Percentiles rank a stretch among this genome's conserved stretches.
Evolutionary conservation across 2,329 filamentous ascomycete genomes (phyloP).

Genomic region (Fusarium liriodendri): DNA sequence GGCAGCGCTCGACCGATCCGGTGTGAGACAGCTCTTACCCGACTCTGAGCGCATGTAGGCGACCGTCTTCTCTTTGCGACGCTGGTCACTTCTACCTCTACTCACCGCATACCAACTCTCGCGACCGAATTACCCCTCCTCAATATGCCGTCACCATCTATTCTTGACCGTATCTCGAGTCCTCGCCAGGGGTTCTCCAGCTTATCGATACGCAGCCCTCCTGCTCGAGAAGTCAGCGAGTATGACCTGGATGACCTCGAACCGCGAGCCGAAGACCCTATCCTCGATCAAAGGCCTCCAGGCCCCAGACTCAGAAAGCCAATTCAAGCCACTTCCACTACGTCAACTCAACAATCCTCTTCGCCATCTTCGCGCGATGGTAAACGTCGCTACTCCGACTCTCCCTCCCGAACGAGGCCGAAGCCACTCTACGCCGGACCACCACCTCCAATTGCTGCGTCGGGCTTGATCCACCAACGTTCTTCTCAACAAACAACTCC

Average conservation of each 20-base stretch:
- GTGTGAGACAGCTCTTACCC: constrained; percentile 14
- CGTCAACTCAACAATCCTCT: constrained; percentile 22
- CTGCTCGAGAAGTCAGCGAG: constrained; percentile 45
- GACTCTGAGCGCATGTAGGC: constrained; percentile 19
- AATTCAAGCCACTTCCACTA: constrained; percentile 6
- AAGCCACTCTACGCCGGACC: constrained; percentile 59
- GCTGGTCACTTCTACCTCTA: neutral
- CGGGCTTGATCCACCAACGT: constrained; percentile 45
- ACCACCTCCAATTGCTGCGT: constrained; percentile 63
- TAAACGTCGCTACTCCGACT: constrained; percentile 45
- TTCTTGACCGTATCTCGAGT: constrained; percentile 44
- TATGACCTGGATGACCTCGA: constrained; percentile 55
- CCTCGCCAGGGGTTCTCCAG: constrained; percentile 40
- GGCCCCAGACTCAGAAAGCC: constrained; percentile 37
- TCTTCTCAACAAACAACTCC: constrained; percentile 8
- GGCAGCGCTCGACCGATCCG: neutral
- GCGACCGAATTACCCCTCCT: neutral
- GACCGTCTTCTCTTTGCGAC: constrained; percentile 10
- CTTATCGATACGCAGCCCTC: constrained; percentile 43
- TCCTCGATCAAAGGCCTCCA: constrained; percentile 36
- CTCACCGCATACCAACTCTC: neutral
- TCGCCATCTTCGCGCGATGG: constrained; percentile 35
- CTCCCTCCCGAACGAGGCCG: constrained; percentile 47
- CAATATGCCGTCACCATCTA: constrained; percentile 44
- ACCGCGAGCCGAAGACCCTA: constrained; percentile 49